Base-by-base conservation (phyloP, 2,329 filamentous ascomycete species). In the Fusarium brevicatenulatum region DNA sequence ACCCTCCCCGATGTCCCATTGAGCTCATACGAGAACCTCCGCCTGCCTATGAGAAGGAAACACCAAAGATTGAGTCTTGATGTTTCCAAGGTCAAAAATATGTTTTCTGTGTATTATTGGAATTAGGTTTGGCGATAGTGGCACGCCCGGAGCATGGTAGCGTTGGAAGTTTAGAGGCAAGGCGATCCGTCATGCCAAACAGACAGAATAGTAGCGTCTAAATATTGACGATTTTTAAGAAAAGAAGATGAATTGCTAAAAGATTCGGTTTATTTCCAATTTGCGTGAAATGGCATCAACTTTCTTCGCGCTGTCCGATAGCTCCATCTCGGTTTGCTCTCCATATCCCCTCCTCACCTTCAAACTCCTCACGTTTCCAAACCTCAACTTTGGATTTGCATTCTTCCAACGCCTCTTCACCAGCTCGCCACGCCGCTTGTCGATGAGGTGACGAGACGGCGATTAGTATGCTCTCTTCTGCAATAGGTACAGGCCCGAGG, bases 301-400 rank as follows among this genome's bases (percentile, higher is more conserved):
- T 43, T 23, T 54, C 77, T 66, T 88, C 81, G 74, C 81, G 85
- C 49, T 86, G 84, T 11, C 90, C 92, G 53, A 84, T 82, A 67
- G 86, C 85, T 15, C 92, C 93, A 82, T 97, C 95, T 72, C 91
- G 84, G 83, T 98, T 98, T 68, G 93, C 94, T 83, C 94, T 91
- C 95, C 95, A 98, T 49, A 96, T 88, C 11, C 91, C 93, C 71
- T 92, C 91, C 28, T 91, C 92, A 3, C 89, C 92, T 50, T 88
- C 90, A 85, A 98, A 98, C 80, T 94, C 92, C 84, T 98, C 95
- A 73, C 91, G 86, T 84, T 98, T 98, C 95, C 95, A 98, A 46
- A 99, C 91, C 85, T 99, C 96, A n/a, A 94, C 94, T 73, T 87
- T 90, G 62, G 89, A 89, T 85, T 98, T 99, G 79, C 93, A 94